Evolutionary conservation across 768 basidiomycete species (phyloP), one percentile per base, ranked within the genome.

Genomic region (Leccinum imitatum): DNA sequence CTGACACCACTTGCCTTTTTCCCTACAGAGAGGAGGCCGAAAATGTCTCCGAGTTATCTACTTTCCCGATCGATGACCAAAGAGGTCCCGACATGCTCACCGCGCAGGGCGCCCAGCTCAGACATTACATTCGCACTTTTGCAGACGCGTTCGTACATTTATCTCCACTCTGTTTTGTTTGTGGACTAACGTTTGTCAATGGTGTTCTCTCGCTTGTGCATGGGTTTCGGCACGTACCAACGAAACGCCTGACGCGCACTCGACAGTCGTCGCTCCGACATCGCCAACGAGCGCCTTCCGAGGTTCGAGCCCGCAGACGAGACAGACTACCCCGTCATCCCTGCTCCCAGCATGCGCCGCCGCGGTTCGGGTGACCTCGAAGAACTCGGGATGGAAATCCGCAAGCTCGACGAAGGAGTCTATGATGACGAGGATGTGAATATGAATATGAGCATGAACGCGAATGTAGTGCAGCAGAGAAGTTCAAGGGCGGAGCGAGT

Each of bases 241-340:
- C 4, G 31, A 6, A 30, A 39, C 4, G n/a, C 9, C 13, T 35
- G 23, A 11, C 23, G 21, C 30, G 17, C 35, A 27, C 27, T 30
- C 23, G 10, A 61, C 67, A 90, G 88, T 39, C 90, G 91, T 54
- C 84, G 84, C 21, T 84, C 85, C 37, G 90, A 92, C 73, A 67
- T 87, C 25, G 77, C 79, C 52, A 93, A 93, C 75, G 90, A 92
- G 70, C 87, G 88, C 58, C 73, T 93, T 19, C 91, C 90, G 3
- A 74, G 78, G 58, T 84, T 84, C 74, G 73, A 81, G 64, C 70
- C 77, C 54, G 48, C 57, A 30, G 60, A 68, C 47, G 53, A 64
- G 63, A 63, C 58, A 47, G 68, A 76, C 14, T 73, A 76, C 35
- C 78, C 79, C 6, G 78, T 81, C 57, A 85, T 86, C 68, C 79